Evolutionary conservation across 805 yeast genomes (phyloP), one percentile per base, ranked within the genome.

Genomic region (Kockiozyma suomiensis): DNA sequence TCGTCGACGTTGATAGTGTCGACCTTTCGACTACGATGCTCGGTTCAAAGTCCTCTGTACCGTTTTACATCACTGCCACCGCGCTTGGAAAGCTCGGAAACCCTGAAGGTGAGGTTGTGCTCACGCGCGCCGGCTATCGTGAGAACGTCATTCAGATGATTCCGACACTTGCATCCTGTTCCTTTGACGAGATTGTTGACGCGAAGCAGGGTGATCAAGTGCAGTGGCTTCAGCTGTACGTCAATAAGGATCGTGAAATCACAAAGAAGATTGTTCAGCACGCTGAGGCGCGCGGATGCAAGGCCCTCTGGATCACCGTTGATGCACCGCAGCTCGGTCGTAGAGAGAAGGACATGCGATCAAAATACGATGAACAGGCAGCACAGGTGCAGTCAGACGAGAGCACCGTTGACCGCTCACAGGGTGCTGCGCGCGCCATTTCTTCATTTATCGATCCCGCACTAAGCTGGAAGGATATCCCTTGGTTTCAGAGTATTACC

Each of bases 301-400:
- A 86, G 68, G 97, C 94, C 2, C 77, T 91, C 35, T 90, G 90
- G 70, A 83, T 91, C 65, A 91, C 97, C 0, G 96, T 90, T 6
- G 97, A 91, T 77, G 96, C 97, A 0, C 97, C 97, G 5, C 87
- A 88, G 62, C 78, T 91, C 45, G 97, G 97, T 13, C 83, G 94
- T 64, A 83, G 97, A 68, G 97, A 92, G 73, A 91, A 90, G 73
- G 97, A 90, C 70, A 82, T 83, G 83, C 82, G 90, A 63, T 74
- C 84, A 57, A 87, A 87, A 70, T 81, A 81, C 62, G 79, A 80
- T 15, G 80, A 77, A 3, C 47, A 49, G 46, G 78, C 79, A 1
- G 83, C 82, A 53, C 76, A 74, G 28, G 78, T 76, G 10, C 77
- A 76, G 59, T 79, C 76, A 41, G 78, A 72, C 28, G 78, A 69